A percentile compares a stretch with the other conserved stretches of the same genome.
These are phyloP conservation scores for Sarcodon aspratus DNA, from an alignment of 768 basidiomycete species.

Conservation along the genomic window DNA sequence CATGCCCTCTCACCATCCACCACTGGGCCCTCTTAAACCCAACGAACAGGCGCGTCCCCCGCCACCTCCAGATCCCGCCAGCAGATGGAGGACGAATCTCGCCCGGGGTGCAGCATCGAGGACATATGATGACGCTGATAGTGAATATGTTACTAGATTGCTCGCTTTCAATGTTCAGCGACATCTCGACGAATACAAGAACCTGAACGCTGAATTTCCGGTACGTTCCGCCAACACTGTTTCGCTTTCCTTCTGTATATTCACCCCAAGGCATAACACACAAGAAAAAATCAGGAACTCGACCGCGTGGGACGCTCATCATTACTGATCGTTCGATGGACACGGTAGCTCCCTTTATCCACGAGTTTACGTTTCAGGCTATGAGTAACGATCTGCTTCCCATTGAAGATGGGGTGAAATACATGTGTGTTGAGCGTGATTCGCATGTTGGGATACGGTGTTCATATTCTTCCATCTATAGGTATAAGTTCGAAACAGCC, in stretches of 20 bases:
- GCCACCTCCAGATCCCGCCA: constrained; percentile 42
- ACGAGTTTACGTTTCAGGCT: constrained; percentile 98
- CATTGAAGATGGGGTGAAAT: constrained; percentile 77
- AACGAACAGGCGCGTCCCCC: constrained; percentile 52
- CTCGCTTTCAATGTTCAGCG: constrained; percentile 80
- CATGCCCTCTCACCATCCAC: constrained; percentile 68
- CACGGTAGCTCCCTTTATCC: constrained; percentile 77
- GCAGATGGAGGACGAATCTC: constrained; percentile 74
- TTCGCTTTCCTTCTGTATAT: neutral
- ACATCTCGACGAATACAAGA: constrained; percentile 81
- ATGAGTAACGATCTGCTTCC: constrained; percentile 94
- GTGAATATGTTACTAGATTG: constrained; percentile 69
- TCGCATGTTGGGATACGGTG: constrained; percentile 6
- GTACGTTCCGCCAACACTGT: constrained; percentile 32
- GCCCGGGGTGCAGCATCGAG: constrained; percentile 63
- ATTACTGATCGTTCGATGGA: constrained; percentile 98
- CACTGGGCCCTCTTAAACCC: constrained; percentile 76
- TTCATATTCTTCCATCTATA: constrained; percentile 18
- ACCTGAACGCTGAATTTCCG: constrained; percentile 76
- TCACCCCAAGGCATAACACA: constrained; percentile 30
- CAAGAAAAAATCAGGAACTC: constrained; percentile 20
- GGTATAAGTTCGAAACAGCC: constrained; percentile 91
- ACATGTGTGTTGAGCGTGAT: constrained; percentile 47
- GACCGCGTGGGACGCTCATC: constrained; percentile 73
- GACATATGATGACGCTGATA: constrained; percentile 56